These are phyloP conservation scores for Aspergillus sp. DNA, from an alignment of 2,329 filamentous ascomycete genomes.

Conservation along the genomic window DNA sequence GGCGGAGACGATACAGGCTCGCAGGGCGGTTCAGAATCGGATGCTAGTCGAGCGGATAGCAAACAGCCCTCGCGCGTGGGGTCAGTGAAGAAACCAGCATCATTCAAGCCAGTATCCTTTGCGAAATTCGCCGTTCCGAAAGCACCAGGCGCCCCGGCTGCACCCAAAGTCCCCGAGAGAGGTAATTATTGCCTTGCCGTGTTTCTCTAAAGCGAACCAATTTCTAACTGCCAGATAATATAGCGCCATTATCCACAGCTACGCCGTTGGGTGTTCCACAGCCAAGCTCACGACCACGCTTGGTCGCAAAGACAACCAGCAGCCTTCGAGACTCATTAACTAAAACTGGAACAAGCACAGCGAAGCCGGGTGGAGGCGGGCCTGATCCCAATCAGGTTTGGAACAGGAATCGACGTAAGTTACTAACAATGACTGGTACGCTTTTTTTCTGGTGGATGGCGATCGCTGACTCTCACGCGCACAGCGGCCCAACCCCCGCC, in stretches of 20 bases:
- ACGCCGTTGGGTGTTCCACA: slow-evolving; percentile 34
- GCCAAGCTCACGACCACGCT: slow-evolving; percentile 49
- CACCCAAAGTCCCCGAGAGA: slow-evolving; percentile 50
- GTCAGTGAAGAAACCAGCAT: slow-evolving; percentile 54
- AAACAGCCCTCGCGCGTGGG: slow-evolving; percentile 41
- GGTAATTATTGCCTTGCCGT: slow-evolving; percentile 27
- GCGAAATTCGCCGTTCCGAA: slow-evolving; percentile 61
- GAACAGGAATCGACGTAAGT: slow-evolving; percentile 60
- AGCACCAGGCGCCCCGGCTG: slow-evolving; percentile 47
- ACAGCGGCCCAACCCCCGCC: slow-evolving; percentile 49
- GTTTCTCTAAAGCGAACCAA: background rate
- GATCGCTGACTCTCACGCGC: slow-evolving; percentile 14
- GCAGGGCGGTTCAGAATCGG: slow-evolving; percentile 54
- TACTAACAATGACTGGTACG: background rate
- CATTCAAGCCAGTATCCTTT: slow-evolving; percentile 61
- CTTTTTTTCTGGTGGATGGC: background rate
- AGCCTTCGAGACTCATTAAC: slow-evolving; percentile 46
- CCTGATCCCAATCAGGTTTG: slow-evolving; percentile 63
- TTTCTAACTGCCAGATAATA: slow-evolving; percentile 6
- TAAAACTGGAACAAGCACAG: slow-evolving; percentile 41
- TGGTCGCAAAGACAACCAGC: slow-evolving; percentile 57
- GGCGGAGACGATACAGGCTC: slow-evolving; percentile 34
- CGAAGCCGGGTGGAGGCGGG: slow-evolving; percentile 43
- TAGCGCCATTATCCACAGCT: slow-evolving; percentile 32
- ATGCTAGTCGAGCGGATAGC: slow-evolving; percentile 51